Evolutionary conservation across 495 filamentous ascomycete genomes (phyloP), one percentile per base, ranked within the genome.

Genomic region (Aspergillus saccharolyticus): DNA sequence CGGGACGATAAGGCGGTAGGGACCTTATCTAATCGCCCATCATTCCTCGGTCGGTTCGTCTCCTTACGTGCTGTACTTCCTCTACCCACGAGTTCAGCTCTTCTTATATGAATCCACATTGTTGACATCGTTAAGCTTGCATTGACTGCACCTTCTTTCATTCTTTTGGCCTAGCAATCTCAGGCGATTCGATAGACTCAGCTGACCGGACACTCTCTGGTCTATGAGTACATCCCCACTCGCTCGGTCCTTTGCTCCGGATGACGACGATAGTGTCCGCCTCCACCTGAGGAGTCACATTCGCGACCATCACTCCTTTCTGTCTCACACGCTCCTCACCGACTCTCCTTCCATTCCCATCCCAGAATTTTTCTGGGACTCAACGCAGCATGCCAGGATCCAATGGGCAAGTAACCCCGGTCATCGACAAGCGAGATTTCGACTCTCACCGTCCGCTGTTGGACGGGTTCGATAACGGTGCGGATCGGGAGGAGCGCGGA

Each of bases 341-440:
- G 12, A 2, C 14, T 39, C 10, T 15, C 33, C 33, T 12, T n/a
- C 28, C 9, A 22, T n/a, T 47, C 18, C 18, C 19, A 19, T 20
- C 44, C 44, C 19, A 47, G 44, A 5, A 16, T 44, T 44, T n/a
- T 45, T 45, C 19, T 28, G 42, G 4, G 9, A 25, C 10, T 0
- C 0, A 3, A 33, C 15, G 16, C 60, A 69, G 21, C 3, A 75
- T 74, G 73, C 52, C 71, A 14, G 58, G 54, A 30, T 63, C 66
- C n/a, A 64, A 66, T 52, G 61, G 65, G 51, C 67, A 64, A 43
- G 16, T 42, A 33, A 53, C 57, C 39, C 22, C 63, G 10, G 19
- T 58, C 39, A 74, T 77, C 61, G 82, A 82, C 69, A 85, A 83
- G 68, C 81, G 84, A 55, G 84, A 87, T 69, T 87, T 84, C 66